A percentile compares a stretch with the other conserved stretches of the same genome.
Conservation (phyloP, 805 yeast species). For the Lipomyces yamadae region DNA sequence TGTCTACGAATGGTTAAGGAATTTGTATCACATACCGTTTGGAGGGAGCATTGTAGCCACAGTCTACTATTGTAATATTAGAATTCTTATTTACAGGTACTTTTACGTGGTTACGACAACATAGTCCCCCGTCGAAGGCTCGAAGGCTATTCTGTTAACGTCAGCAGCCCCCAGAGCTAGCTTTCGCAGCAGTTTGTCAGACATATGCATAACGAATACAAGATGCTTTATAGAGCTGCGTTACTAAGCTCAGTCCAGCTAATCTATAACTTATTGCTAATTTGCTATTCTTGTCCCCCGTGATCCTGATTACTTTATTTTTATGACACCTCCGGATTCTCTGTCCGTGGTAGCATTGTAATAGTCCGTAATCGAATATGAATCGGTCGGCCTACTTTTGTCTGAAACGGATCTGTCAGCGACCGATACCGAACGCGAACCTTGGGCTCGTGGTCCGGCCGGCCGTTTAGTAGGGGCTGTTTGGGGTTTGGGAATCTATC, state of each 20-base stretch:
- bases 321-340: slow-evolving; percentile 1
- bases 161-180: no score
- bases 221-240: no score
- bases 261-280: neutral
- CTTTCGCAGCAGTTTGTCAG: no score
- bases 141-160: neutral
- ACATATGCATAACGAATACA: no score
- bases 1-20: neutral
- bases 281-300: neutral
- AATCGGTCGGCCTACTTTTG: neutral
- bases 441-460: slow-evolving; percentile 1
- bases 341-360: neutral
- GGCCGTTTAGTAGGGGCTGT: neutral
- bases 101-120: no score
- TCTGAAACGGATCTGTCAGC: neutral
- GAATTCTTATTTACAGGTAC: neutral
- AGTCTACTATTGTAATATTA: neutral
- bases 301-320: neutral
- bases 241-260: no score
- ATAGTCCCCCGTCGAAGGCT: no score
- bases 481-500: neutral
- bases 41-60: neutral
- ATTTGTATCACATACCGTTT: neutral
- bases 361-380: neutral
- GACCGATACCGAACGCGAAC: neutral